Percentiles rank a stretch among this genome's conserved stretches.
phyloP scores from a whole-genome alignment of 495 filamentous ascomycete genomes.

The Penicillium fimorum region DNA sequence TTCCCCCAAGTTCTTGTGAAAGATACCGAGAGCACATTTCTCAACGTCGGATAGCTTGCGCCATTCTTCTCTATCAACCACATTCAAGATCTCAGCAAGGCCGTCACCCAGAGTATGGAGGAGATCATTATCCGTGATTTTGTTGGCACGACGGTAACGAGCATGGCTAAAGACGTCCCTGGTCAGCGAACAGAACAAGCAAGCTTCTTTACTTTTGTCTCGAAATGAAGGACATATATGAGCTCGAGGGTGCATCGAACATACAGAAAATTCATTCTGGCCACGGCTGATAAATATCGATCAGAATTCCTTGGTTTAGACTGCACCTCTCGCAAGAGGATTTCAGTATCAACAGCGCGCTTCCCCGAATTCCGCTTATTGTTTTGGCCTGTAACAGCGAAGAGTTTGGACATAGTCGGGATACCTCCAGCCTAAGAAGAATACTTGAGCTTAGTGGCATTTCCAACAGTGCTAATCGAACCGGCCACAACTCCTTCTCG shows the following conservation, averaged over 20 bases:
- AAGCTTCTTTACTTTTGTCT: not conserved
- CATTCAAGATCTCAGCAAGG: constrained; percentile 35
- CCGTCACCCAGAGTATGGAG: constrained; percentile 45
- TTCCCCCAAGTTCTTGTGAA: constrained; percentile 40
- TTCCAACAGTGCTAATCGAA: not conserved
- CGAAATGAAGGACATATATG: not conserved
- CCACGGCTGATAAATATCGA: constrained; percentile 32
- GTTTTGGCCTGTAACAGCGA: constrained; percentile 35
- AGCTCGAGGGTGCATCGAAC: not conserved
- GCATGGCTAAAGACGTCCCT: constrained; percentile 24
- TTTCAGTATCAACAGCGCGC: constrained; percentile 34
- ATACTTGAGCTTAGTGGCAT: not conserved
- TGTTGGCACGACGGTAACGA: constrained; percentile 33
- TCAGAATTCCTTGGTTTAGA: constrained; percentile 30
- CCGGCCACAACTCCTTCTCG: not conserved
- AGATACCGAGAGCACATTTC: constrained; percentile 40
- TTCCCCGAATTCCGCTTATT: constrained; percentile 29
- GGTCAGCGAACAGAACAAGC: not conserved
- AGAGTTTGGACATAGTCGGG: constrained; percentile 38
- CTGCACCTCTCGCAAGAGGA: constrained; percentile 30
- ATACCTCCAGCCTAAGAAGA: constrained; percentile 33
- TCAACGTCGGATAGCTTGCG: constrained; percentile 41
- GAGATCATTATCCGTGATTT: constrained; percentile 44
- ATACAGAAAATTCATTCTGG: constrained; percentile 49
- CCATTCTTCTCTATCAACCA: constrained; percentile 42